Evolutionary conservation across 2,329 filamentous ascomycete species (phyloP).

Genomic region (Cordyceps pruinosa): DNA sequence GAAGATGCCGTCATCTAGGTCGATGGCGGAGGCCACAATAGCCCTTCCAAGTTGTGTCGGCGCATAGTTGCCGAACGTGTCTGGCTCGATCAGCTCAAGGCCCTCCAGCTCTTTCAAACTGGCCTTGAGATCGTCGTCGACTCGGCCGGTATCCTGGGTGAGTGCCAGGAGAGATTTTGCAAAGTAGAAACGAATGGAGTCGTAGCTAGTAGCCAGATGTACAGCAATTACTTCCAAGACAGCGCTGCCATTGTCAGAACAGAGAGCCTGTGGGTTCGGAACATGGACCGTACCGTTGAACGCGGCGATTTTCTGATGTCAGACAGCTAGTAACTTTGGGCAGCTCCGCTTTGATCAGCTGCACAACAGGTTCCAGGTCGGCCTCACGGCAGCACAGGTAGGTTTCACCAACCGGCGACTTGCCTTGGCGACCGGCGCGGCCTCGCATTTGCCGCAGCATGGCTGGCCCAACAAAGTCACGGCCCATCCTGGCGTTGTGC

Average conservation of each 20-base stretch:
- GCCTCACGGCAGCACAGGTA: conserved; percentile 65
- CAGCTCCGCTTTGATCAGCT: conserved; percentile 65
- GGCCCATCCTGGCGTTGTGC: conserved; percentile 68
- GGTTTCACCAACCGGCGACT: conserved; percentile 70
- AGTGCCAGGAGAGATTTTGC: conserved; percentile 59
- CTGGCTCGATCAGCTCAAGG: conserved; percentile 47
- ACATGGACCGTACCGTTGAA: conserved; percentile 48
- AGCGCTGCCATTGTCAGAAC: conserved; percentile 42
- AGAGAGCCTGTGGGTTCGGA: not conserved
- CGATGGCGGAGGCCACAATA: conserved; percentile 64
- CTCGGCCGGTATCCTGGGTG: conserved; percentile 42
- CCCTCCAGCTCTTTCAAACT: conserved; percentile 52
- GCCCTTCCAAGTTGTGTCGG: conserved; percentile 63
- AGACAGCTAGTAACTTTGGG: conserved; percentile 64
- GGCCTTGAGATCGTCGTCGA: conserved; percentile 48
- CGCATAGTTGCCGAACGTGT: conserved; percentile 44
- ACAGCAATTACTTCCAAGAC: conserved; percentile 65
- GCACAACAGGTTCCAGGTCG: conserved; percentile 63
- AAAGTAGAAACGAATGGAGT: conserved; percentile 62
- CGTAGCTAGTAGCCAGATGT: conserved; percentile 57
- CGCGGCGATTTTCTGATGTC: conserved; percentile 57
- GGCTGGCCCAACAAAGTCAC: conserved; percentile 67
- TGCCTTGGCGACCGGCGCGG: conserved; percentile 69
- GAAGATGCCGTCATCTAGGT: conserved; percentile 69
- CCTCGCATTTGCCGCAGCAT: conserved; percentile 79